Evolutionary conservation across 2,329 filamentous ascomycete species (phyloP).

Genomic region (Parastagonospora avenae): DNA sequence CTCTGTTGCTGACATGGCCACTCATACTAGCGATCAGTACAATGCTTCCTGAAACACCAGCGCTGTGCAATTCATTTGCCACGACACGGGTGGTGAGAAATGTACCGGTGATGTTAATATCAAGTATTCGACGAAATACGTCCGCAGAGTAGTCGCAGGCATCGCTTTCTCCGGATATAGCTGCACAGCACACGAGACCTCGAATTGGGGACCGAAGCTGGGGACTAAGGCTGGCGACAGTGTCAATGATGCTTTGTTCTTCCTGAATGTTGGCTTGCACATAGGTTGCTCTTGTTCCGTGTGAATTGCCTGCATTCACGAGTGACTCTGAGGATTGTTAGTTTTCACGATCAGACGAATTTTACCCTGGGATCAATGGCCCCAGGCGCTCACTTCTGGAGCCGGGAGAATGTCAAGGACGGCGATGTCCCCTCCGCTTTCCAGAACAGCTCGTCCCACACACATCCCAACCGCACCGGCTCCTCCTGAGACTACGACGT

Average conservation of each 20-base stretch:
- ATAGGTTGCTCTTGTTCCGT: slow-evolving; percentile 20
- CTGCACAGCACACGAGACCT: slow-evolving; percentile 35
- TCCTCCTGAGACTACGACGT: slow-evolving; percentile 31
- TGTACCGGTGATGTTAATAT: slow-evolving; percentile 47
- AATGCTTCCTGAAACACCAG: slow-evolving; percentile 40
- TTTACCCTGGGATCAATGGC: background rate
- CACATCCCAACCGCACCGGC: slow-evolving; percentile 30
- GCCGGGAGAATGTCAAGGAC: slow-evolving; percentile 20
- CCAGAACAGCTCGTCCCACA: slow-evolving; percentile 28
- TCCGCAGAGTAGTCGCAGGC: slow-evolving; percentile 40
- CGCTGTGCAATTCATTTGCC: slow-evolving; percentile 39
- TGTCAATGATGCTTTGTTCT: slow-evolving; percentile 17
- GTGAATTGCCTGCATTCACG: slow-evolving; percentile 3
- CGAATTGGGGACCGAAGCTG: slow-evolving; percentile 24
- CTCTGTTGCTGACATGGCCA: slow-evolving; percentile 42
- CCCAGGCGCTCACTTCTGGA: slow-evolving; percentile 9
- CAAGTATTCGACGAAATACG: slow-evolving; percentile 43
- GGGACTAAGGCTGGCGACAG: slow-evolving; percentile 13
- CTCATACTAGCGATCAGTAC: slow-evolving; percentile 49
- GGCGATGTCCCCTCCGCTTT: slow-evolving; percentile 33
- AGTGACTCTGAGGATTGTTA: slow-evolving; percentile 4
- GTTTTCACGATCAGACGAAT: background rate
- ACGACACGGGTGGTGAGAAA: slow-evolving; percentile 42
- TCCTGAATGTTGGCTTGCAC: slow-evolving; percentile 26
- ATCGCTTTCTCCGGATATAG: slow-evolving; percentile 37